phyloP scores from a whole-genome alignment of 108 stramenopile genomes.

The Bacterosira constricta region DNA sequence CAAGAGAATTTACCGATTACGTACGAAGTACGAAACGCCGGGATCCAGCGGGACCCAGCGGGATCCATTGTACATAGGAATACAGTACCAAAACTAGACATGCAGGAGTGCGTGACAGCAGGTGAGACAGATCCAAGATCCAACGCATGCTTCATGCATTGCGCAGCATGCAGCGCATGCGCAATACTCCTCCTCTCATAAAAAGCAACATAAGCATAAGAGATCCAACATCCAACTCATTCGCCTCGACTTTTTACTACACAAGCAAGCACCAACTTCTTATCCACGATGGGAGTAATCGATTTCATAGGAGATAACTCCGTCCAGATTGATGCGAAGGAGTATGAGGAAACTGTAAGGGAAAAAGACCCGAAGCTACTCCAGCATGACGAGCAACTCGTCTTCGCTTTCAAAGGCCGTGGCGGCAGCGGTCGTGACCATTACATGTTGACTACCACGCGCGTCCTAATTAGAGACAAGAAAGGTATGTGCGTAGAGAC shows the following conservation, averaged over 20 bases:
- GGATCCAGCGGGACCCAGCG: no score
- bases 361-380: slow-evolving; percentile 45
- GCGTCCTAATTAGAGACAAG: slow-evolving; percentile 60
- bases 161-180: no score
- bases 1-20: no score
- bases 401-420: slow-evolving; percentile 62
- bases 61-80: no score
- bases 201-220: neutral
- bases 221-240: neutral
- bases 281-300: slow-evolving; percentile 17
- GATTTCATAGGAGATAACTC: slow-evolving; percentile 45
- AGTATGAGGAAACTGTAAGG: slow-evolving; percentile 45
- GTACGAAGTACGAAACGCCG: no score
- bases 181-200: no score
- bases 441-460: slow-evolving; percentile 55
- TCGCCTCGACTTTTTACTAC: neutral
- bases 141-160: neutral
- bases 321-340: slow-evolving; percentile 47
- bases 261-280: neutral
- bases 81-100: no score
- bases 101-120: neutral
- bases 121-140: neutral
- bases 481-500: no score
- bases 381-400: slow-evolving; percentile 38
- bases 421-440: slow-evolving; percentile 64